Base-by-base conservation (phyloP, 768 basidiomycete genomes). In the Naganishia vaughanmartiniae region DNA sequence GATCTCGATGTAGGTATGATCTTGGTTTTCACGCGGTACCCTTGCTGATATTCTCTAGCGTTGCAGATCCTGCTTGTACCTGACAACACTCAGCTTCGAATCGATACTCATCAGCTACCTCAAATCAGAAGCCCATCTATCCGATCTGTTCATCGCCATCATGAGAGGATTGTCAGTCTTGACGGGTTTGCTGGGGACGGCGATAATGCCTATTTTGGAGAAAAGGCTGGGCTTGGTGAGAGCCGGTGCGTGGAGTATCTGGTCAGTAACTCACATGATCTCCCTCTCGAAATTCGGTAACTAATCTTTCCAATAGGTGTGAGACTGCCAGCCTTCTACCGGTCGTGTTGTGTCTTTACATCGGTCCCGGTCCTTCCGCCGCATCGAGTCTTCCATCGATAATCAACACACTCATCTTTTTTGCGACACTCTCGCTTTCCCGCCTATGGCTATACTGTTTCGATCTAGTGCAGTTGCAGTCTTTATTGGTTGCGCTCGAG, bases 61-160 rank as follows among this genome's bases (percentile, higher is more conserved):
- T 19, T 39, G 21, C 24, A 72, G 71, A 60, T 74, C 78, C 3
- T 70, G 67, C 39, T 45, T 78, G 15, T 80, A 77, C 48, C 68
- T 81, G 0, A 79, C 79, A 0, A 80, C 80, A 2, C 69, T 81
- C 9, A 78, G 76, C 1, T 81, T 78, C 65, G 80, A 80, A 51
- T 79, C 79, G 2, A 78, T 79, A 42, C 79, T 81, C 71, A 76
- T 81, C 39, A 75, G 78, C 14, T 81, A 79, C 66, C 77, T 81
- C 74, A 80, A 81, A 53, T 70, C 76, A 0, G 79, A 77, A 39
- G 58, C 75, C 46, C 70, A 71, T 3, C 76, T 76, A 39, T 75
- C 77, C 53, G 79, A 81, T 65, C 67, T 73, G 9, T 78, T 80
- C 68, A 77, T 81, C 39, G 76, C 79, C 0, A 48, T 67, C 34